These are phyloP conservation scores for Leccinum obscurum DNA, from an alignment of 768 basidiomycete species.

Conservation along the genomic window DNA sequence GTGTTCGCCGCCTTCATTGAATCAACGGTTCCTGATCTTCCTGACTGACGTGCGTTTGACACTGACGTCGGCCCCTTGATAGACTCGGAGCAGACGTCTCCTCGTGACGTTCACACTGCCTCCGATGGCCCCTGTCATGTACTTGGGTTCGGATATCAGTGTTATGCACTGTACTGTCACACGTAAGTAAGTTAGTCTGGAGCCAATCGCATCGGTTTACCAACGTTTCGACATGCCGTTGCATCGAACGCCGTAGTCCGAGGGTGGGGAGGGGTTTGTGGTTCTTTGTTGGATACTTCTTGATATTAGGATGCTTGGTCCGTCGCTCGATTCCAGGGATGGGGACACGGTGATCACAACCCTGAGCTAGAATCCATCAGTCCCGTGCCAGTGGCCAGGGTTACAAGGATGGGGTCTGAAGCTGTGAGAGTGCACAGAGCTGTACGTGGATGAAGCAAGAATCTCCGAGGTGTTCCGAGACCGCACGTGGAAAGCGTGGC, in stretches of 20 bases:
- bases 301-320: too few relatives aligned
- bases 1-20: background rate
- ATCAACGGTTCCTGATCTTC: background rate
- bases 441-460: too few relatives aligned
- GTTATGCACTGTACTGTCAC: too few relatives aligned
- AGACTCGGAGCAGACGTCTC: background rate
- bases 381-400: too few relatives aligned
- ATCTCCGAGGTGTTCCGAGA: too few relatives aligned
- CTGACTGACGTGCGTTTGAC: background rate
- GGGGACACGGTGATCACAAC: too few relatives aligned
- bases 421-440: too few relatives aligned
- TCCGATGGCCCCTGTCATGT: background rate
- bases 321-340: too few relatives aligned
- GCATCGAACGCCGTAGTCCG: background rate
- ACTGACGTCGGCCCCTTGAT: background rate
- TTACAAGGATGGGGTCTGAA: too few relatives aligned
- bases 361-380: too few relatives aligned
- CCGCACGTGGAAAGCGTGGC: too few relatives aligned
- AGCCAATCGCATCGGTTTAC: background rate
- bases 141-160: background rate
- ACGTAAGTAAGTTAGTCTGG: background rate
- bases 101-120: background rate
- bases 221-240: background rate
- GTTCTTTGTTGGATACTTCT: too few relatives aligned
- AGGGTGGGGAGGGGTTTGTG: background rate